Evolutionary conservation across 805 yeast genomes (phyloP), one percentile per base, ranked within the genome.

Genomic region (Candida maris): DNA sequence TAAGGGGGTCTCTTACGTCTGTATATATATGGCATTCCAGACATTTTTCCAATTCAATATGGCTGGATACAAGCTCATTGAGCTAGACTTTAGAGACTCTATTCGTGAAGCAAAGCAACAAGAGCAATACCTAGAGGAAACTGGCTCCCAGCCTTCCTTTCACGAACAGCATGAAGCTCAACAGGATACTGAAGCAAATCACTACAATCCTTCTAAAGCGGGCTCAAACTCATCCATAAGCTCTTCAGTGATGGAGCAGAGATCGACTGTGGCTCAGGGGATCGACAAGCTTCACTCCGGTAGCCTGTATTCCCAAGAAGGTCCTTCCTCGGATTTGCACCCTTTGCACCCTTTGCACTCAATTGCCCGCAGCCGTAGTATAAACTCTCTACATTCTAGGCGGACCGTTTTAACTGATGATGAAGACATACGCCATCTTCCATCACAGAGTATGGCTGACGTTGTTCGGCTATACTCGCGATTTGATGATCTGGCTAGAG

Each of bases 1-100:
- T 36, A 72, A 73, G 48, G 97, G 96, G 18, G 81, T 83, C 18
- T 93, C 96, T 1, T 85, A 83, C 59, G 81, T 85, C 15, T 81
- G 88, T 51, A 80, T 88, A 22, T 84, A 82, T 49, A 66, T 81
- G 30, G 81, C 86, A 3, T 69, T 81, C 2, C 86, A 82, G 56
- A 68, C 79, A 25, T 67, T 85, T 30, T 59, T 73, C 50, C 77
- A 83, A 61, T 85, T 86, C 71, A 81, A 85, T 50, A 61, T 82
- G 30, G 96, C 96, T 2, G 73, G 84, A 35, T 81, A 80, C 60
- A 69, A 78, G 42, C 59, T 88, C 35, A 67, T 87, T 12, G 82
- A 79, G 27, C 64, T 76, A 55, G 96, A 88, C 56, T 84, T 87
- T 52, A 67, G 71, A 37, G 51, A 57, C 16, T 54, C 51, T 8